These are phyloP conservation scores for Coniferiporia sulphurascens DNA, from an alignment of 1,284 basidiomycete genomes.

Conservation along the genomic window DNA sequence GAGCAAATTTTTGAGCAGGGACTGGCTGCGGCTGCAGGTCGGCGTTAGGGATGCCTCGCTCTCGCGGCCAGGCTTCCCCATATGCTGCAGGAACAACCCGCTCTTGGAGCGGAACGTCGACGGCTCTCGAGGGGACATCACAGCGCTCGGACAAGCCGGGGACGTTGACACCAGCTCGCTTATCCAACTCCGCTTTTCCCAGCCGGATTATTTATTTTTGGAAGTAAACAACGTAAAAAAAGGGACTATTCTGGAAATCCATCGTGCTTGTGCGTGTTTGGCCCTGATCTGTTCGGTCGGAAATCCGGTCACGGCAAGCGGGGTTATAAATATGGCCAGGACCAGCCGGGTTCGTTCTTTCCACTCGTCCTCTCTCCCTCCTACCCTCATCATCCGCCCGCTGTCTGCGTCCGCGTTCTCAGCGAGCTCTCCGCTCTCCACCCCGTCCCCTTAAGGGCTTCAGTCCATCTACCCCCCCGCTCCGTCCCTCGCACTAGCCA, in stretches of 20 bases:
- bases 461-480: conserved; percentile 1
- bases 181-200: no score
- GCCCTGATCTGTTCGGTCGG: not conserved
- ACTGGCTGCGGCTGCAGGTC: no score
- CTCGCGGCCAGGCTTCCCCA: no score
- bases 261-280: not conserved
- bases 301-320: not conserved
- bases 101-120: no score
- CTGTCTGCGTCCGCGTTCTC: not conserved
- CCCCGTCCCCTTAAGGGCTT: not conserved
- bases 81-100: no score
- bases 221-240: no score
- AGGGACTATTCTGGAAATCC: not conserved
- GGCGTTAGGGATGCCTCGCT: no score
- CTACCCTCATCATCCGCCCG: conserved; percentile 5
- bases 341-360: not conserved
- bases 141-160: no score
- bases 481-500: conserved; percentile 20
- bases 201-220: no score
- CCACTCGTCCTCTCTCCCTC: conserved; percentile 14
- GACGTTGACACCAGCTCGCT: no score
- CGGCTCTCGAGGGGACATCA: no score
- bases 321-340: not conserved
- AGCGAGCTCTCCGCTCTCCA: not conserved
- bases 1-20: no score